Percentiles rank a stretch among this genome's conserved stretches.
Evolutionary conservation across 805 yeast species (phyloP).

Genomic region (Hemisphaericaspora nanyangensis): DNA sequence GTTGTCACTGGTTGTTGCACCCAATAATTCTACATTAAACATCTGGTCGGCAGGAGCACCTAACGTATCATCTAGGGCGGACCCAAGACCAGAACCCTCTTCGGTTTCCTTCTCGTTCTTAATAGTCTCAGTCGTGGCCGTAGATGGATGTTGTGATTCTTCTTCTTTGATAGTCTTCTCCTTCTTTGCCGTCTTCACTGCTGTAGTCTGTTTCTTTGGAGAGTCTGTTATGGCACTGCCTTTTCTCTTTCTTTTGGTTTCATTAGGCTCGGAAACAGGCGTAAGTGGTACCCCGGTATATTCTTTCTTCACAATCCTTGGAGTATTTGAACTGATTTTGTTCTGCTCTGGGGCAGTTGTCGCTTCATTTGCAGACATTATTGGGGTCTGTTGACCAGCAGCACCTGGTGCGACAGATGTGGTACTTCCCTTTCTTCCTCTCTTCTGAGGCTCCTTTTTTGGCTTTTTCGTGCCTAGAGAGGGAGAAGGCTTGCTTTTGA

Average conservation of each 20-base stretch:
- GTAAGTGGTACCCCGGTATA: constrained; percentile 34
- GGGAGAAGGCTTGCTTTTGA: constrained; percentile 35
- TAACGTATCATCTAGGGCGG: constrained; percentile 31
- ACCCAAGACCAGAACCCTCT: constrained; percentile 7
- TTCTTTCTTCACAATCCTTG: constrained; percentile 31
- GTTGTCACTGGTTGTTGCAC: constrained; percentile 3
- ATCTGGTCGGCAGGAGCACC: constrained; percentile 22
- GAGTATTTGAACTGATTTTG: constrained; percentile 15
- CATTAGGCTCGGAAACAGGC: constrained; percentile 35
- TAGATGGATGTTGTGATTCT: neutral
- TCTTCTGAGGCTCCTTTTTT: constrained; percentile 29
- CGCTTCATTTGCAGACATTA: constrained; percentile 2
- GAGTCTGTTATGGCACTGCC: constrained; percentile 25
- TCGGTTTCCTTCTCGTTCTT: constrained; percentile 2
- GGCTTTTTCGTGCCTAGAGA: constrained; percentile 17
- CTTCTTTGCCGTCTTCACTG: constrained; percentile 1
- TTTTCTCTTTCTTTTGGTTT: constrained; percentile 27
- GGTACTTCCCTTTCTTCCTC: constrained; percentile 30
- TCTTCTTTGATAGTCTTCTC: constrained; percentile 25
- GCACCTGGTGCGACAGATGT: constrained; percentile 1
- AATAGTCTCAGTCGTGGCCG: neutral
- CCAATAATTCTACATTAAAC: constrained; percentile 33
- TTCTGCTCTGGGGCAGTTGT: constrained; percentile 7
- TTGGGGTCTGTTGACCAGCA: constrained; percentile 3
- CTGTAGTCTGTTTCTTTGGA: constrained; percentile 26